phyloP scores from a whole-genome alignment of 2,329 filamentous ascomycete genomes.

The Plectosphaerella plurivora region DNA sequence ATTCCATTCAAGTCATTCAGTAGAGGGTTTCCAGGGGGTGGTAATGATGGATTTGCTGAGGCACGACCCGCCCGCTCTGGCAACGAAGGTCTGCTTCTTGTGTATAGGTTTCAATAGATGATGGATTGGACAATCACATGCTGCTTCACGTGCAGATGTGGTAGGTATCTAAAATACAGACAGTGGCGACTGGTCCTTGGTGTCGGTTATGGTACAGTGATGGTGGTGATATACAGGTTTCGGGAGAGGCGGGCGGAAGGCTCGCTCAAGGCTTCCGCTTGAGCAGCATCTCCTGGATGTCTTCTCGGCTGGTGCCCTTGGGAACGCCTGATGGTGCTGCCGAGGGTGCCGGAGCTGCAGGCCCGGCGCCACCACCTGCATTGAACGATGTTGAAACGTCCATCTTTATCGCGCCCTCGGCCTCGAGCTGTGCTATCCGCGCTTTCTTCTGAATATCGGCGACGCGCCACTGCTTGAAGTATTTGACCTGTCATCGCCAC shows the following conservation, averaged over 20 bases:
- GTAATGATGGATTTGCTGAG: background rate
- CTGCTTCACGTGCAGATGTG: no score
- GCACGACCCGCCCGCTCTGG: no score
- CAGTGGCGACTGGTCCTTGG: no score
- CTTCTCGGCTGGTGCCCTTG: constrained; percentile 25
- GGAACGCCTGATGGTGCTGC: background rate
- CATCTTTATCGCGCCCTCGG: constrained; percentile 66
- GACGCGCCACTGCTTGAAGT: constrained; percentile 95
- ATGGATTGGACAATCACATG: no score
- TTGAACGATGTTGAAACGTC: constrained; percentile 30
- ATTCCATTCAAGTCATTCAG: background rate
- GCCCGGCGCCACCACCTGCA: constrained; percentile 7
- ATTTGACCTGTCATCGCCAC: constrained; percentile 65
- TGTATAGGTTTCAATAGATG: no score
- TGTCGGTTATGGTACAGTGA: no score
- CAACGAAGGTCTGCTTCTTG: no score
- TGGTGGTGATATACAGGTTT: no score
- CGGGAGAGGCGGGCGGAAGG: no score
- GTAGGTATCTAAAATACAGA: no score
- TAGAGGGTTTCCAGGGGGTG: background rate
- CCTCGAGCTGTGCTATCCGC: constrained; percentile 70
- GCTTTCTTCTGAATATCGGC: constrained; percentile 84
- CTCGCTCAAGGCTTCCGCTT: constrained; percentile 17
- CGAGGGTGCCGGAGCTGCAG: background rate
- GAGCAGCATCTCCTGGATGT: constrained; percentile 35